Conservation (phyloP, 305 asterid genomes). For the Fraxinus velutina region DNA sequence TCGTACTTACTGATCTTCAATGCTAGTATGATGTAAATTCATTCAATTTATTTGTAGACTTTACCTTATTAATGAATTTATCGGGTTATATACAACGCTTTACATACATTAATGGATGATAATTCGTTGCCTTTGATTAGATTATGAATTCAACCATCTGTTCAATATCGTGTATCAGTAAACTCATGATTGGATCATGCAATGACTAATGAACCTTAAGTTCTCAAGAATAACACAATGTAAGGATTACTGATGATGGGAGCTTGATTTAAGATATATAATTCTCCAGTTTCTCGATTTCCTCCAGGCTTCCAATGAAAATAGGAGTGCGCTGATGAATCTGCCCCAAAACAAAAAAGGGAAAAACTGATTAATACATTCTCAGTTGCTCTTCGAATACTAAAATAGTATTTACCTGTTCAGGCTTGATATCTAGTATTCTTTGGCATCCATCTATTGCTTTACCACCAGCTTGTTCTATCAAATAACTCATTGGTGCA, state of each 20-base stretch:
- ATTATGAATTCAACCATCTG: neutral
- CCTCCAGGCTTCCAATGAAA: conserved; percentile 79
- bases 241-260: neutral
- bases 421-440: conserved; percentile 68
- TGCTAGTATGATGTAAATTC: conserved; percentile 28
- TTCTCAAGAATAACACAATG: neutral
- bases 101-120: conserved; percentile 17
- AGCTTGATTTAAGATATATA: conserved; percentile 39
- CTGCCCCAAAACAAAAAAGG: conserved; percentile 34
- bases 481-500: conserved; percentile 80
- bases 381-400: neutral
- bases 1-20: conserved; percentile 7
- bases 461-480: conserved; percentile 87
- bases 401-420: conserved; percentile 34
- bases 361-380: neutral
- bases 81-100: conserved; percentile 4
- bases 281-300: conserved; percentile 53
- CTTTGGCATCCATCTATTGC: conserved; percentile 59
- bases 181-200: neutral
- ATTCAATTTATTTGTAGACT: conserved; percentile 15
- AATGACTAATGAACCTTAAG: neutral
- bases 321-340: conserved; percentile 79
- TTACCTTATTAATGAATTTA: conserved; percentile 20
- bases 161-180: neutral
- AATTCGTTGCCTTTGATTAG: conserved; percentile 6